Evolutionary conservation across 164 flowering plant genomes (phyloP).

Genomic region (Piper longum): DNA sequence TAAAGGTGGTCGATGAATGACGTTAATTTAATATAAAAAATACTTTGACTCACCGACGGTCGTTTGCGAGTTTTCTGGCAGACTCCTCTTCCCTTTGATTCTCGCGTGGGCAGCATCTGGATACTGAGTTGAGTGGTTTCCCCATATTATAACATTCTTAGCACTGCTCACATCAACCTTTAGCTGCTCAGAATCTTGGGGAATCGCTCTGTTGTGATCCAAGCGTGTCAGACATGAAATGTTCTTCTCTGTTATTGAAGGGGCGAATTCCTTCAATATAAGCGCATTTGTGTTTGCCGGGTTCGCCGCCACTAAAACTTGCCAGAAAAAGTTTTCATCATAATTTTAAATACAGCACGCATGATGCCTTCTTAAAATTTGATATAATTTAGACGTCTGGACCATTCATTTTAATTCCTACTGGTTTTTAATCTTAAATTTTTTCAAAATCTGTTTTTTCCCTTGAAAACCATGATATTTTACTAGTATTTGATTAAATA

Average conservation of each 20-base stretch:
- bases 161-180: conserved; percentile 51
- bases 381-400: no score
- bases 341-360: no score
- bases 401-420: no score
- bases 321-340: neutral
- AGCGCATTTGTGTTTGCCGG: conserved; percentile 89
- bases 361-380: no score
- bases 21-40: no score
- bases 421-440: no score
- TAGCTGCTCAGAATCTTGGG: conserved; percentile 62
- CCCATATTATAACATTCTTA: conserved; percentile 82
- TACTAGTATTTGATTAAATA: no score
- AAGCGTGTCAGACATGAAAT: conserved; percentile 77
- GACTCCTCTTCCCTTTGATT: conserved; percentile 35
- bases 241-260: conserved; percentile 78
- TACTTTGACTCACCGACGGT: no score
- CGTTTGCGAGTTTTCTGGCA: conserved; percentile 27
- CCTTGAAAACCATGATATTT: no score
- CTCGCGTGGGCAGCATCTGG: conserved; percentile 84
- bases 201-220: conserved; percentile 81
- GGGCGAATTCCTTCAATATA: conserved; percentile 76
- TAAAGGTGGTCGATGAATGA: no score
- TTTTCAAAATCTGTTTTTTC: no score
- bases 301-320: conserved; percentile 82
- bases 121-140: conserved; percentile 85